These are phyloP conservation scores for Plasmopara viticola DNA, from an alignment of 352 stramenopile genomes.

Conservation along the genomic window DNA sequence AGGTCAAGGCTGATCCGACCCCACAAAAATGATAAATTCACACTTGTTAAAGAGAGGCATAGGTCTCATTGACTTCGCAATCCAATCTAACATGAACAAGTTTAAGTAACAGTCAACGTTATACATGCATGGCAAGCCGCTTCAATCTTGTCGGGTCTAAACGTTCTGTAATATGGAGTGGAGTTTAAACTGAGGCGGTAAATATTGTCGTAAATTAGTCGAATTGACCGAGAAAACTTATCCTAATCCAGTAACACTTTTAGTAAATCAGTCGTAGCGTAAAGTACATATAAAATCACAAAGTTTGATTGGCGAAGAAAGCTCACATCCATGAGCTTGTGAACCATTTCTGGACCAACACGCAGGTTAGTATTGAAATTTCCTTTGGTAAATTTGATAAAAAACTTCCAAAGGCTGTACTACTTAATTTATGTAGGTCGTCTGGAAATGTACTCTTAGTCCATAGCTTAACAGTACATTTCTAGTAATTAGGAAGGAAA, in stretches of 20 bases:
- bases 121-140: conserved; percentile 6
- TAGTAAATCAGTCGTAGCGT: conserved; percentile 4
- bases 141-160: neutral
- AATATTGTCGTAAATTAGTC: neutral
- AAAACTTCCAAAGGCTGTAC: no score
- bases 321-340: no score
- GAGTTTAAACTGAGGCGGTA: neutral
- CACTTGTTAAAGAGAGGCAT: neutral
- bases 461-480: no score
- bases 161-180: neutral
- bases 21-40: neutral
- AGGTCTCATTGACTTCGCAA: neutral
- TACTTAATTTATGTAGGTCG: no score
- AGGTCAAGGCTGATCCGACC: neutral
- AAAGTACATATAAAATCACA: neutral
- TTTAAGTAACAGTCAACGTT: neutral
- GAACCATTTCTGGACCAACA: no score
- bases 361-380: no score
- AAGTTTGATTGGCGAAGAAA: no score
- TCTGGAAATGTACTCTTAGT: no score
- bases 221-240: conserved; percentile 1
- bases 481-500: no score
- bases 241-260: neutral
- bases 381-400: no score
- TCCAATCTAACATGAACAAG: neutral